Percentiles rank a stretch among this genome's conserved stretches.
Conservation (phyloP, 2,329 filamentous ascomycete species). For the Cadophora gregata region DNA sequence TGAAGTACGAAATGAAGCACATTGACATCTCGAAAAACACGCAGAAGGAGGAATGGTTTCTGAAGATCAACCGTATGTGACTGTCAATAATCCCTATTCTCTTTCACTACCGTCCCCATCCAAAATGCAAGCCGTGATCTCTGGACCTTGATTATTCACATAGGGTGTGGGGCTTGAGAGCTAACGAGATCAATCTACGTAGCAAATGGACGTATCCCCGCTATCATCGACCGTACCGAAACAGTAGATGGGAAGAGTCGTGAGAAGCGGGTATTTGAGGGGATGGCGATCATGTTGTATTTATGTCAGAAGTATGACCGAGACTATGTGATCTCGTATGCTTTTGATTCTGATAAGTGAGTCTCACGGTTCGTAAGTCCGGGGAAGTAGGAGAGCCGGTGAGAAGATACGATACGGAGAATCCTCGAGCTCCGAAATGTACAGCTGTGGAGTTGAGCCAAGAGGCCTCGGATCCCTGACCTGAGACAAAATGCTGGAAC, state of each 20-base stretch:
- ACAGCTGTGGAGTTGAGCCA: too few relatives aligned
- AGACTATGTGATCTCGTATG: slow-evolving; percentile 79
- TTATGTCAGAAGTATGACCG: slow-evolving; percentile 79
- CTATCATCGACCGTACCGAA: slow-evolving; percentile 71
- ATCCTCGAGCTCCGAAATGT: too few relatives aligned
- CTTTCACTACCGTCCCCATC: neutral
- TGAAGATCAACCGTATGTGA: slow-evolving; percentile 72
- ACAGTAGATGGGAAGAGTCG: slow-evolving; percentile 68
- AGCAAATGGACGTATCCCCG: slow-evolving; percentile 85
- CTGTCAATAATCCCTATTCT: neutral
- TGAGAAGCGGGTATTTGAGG: slow-evolving; percentile 76
- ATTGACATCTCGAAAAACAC: slow-evolving; percentile 74
- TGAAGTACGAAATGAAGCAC: slow-evolving; percentile 74
- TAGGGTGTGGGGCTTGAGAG: neutral
- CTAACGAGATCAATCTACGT: neutral
- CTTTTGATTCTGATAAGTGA: slow-evolving; percentile 57
- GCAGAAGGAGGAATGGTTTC: slow-evolving; percentile 84
- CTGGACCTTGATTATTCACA: too few relatives aligned
- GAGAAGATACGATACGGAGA: too few relatives aligned
- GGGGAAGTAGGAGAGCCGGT: too few relatives aligned
- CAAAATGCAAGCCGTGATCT: too few relatives aligned
- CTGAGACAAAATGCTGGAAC: too few relatives aligned
- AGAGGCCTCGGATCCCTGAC: too few relatives aligned
- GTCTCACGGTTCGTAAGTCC: too few relatives aligned
- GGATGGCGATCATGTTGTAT: slow-evolving; percentile 81